Evolutionary conservation across 2,329 filamentous ascomycete species (phyloP).

Genomic region (Zelopaecilomyces penicillatus): DNA sequence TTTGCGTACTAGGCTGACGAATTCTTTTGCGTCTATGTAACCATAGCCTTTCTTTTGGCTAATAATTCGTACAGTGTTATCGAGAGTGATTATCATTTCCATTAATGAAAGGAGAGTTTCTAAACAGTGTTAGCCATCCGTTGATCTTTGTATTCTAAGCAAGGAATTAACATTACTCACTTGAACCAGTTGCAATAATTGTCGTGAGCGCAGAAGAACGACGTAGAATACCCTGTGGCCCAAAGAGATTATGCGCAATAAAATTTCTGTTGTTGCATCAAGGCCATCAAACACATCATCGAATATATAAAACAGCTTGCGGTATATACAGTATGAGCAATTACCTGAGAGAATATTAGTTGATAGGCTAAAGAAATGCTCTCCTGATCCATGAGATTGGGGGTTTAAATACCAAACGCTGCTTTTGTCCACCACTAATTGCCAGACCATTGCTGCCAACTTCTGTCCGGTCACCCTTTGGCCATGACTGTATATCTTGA

Average conservation of each 20-base stretch:
- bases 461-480: neutral
- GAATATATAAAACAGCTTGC: neutral
- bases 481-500: neutral
- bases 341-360: neutral
- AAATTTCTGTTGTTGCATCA: neutral
- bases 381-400: too few relatives aligned
- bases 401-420: neutral
- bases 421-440: neutral
- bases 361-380: neutral
- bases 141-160: neutral
- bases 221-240: neutral
- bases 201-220: neutral
- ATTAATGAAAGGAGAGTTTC: neutral
- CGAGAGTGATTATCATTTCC: neutral
- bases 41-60: too few relatives aligned
- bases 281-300: neutral
- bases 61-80: too few relatives aligned
- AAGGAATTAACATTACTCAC: neutral
- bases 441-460: neutral
- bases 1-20: too few relatives aligned
- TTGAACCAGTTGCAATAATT: neutral
- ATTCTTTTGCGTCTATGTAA: too few relatives aligned
- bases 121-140: neutral
- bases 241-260: neutral
- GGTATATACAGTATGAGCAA: neutral